Conservation (phyloP, 2,329 filamentous ascomycete genomes). For the Tricladium varicosporioides region DNA sequence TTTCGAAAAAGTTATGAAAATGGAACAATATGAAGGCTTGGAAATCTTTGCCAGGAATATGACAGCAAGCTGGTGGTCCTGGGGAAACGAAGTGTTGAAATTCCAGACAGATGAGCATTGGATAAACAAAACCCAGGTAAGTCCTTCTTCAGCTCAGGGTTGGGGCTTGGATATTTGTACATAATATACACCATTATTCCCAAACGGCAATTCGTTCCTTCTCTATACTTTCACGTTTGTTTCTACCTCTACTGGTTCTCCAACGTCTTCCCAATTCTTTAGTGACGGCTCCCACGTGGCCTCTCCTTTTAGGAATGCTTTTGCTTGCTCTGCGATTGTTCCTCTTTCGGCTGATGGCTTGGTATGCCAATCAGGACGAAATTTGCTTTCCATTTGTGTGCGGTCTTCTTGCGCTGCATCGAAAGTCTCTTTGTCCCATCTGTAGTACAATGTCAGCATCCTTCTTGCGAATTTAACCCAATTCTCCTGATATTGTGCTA, state of each 20-base stretch:
- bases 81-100: constrained; percentile 71
- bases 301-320: constrained; percentile 58
- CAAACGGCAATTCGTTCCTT: neutral
- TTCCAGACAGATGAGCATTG: constrained; percentile 61
- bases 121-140: constrained; percentile 9
- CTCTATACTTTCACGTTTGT: constrained; percentile 29
- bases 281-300: constrained; percentile 54
- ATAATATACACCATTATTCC: constrained; percentile 22
- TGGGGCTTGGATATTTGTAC: constrained; percentile 14
- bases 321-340: constrained; percentile 57
- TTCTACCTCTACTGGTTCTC: constrained; percentile 32
- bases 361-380: constrained; percentile 30
- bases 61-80: constrained; percentile 74
- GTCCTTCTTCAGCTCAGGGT: neutral
- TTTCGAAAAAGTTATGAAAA: constrained; percentile 53
- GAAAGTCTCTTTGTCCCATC: constrained; percentile 62
- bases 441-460: constrained; percentile 28
- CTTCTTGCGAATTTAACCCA: neutral
- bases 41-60: constrained; percentile 76
- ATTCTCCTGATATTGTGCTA: neutral
- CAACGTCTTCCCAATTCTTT: constrained; percentile 41
- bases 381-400: constrained; percentile 36
- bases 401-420: constrained; percentile 50
- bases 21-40: constrained; percentile 52
- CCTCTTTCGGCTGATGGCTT: constrained; percentile 38